Evolutionary conservation across 2,329 filamentous ascomycete species (phyloP).

Genomic region (Cladobotryum mycophilum): DNA sequence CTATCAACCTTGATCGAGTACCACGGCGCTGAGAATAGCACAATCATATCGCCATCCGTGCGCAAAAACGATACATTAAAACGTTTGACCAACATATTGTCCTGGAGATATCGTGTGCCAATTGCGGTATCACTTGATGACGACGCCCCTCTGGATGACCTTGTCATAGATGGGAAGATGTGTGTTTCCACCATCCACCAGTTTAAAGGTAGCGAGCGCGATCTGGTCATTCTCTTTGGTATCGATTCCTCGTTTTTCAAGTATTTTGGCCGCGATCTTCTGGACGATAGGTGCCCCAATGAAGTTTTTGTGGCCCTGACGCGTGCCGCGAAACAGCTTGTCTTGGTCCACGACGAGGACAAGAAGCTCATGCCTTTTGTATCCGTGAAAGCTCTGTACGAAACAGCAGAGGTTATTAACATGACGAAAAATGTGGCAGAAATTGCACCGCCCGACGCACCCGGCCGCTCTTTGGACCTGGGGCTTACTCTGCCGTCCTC

Average conservation of each 20-base stretch:
- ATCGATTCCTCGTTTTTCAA: conserved; percentile 22
- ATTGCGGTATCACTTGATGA: background rate
- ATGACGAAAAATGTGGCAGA: background rate
- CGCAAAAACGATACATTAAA: background rate
- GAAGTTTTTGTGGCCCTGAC: conserved; percentile 25
- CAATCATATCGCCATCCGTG: conserved; percentile 1
- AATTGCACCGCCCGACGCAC: background rate
- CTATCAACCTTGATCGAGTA: background rate
- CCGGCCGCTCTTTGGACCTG: conserved; percentile 11
- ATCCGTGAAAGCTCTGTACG: conserved; percentile 10
- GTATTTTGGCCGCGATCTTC: conserved; percentile 18
- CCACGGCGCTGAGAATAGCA: conserved; percentile 1
- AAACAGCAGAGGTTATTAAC: conserved; percentile 13
- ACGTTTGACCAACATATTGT: background rate
- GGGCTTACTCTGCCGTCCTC: conserved; percentile 12
- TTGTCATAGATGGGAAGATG: conserved; percentile 22
- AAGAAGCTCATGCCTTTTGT: conserved; percentile 21
- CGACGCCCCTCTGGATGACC: conserved; percentile 16
- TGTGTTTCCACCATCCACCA: conserved; percentile 26
- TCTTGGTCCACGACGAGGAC: conserved; percentile 18
- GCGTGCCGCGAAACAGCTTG: conserved; percentile 22
- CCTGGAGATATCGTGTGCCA: background rate
- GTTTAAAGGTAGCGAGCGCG: conserved; percentile 28
- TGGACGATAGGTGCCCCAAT: conserved; percentile 24
- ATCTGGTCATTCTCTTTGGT: conserved; percentile 22